Percentiles rank a stretch among this genome's conserved stretches.
phyloP scores from a whole-genome alignment of 2,329 filamentous ascomycete species.

The Lasiodiplodia sp. region DNA sequence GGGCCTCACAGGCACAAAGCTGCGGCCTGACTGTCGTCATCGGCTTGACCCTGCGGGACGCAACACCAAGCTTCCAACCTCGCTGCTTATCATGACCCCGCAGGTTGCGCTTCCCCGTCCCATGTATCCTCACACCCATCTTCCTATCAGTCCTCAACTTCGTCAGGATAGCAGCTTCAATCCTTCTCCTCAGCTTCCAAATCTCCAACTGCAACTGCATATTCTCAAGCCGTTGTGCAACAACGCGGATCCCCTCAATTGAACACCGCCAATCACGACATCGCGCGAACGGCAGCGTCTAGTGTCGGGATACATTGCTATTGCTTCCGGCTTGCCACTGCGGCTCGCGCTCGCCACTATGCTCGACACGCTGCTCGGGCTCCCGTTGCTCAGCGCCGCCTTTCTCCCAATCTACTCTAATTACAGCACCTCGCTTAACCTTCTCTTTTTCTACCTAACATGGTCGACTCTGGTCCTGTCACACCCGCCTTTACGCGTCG shows the following conservation, averaged over 20 bases:
- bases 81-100: conserved; percentile 4
- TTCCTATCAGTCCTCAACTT: neutral
- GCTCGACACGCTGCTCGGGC: conserved; percentile 36
- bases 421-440: conserved; percentile 73
- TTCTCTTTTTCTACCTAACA: conserved; percentile 89
- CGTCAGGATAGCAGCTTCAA: too few species aligned
- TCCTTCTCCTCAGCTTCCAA: neutral
- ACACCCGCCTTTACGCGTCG: conserved; percentile 76
- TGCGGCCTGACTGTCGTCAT: conserved; percentile 6
- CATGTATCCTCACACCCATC: neutral
- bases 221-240: neutral
- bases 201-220: neutral
- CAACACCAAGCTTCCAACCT: conserved; percentile 16
- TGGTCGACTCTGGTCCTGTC: conserved; percentile 85
- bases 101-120: neutral
- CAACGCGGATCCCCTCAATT: neutral
- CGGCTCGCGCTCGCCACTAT: conserved; percentile 4
- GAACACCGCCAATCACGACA: neutral
- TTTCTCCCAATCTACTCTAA: conserved; percentile 77
- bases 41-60: neutral
- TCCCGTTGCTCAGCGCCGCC: conserved; percentile 65
- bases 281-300: neutral
- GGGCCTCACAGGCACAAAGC: conserved; percentile 1
- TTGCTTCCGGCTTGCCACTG: neutral
- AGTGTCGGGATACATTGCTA: neutral